Evolutionary conservation across 1,139 yeast genomes (phyloP), one percentile per base, ranked within the genome.

Genomic region (Candida gigantensis): DNA sequence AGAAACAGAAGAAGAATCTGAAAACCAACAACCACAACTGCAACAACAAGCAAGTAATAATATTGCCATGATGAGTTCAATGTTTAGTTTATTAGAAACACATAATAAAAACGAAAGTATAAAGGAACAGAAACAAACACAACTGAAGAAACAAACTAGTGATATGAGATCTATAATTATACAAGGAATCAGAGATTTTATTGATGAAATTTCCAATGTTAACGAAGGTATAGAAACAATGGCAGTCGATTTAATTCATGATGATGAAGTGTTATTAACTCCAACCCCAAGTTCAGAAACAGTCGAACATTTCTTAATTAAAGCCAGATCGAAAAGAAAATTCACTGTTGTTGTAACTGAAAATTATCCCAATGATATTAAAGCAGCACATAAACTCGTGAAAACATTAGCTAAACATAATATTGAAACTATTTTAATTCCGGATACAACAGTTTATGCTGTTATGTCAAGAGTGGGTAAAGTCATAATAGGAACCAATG

Each of bases 381-480:
- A 72, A 30, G 71, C 69, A 24, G 87, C 97, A 1, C 96, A 88
- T 52, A 69, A 65, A 41, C 88, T 92, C 58, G 96, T 94, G 13
- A 79, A 79, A 51, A 78, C 77, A 41, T 73, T 94, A 46, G 84
- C 95, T 2, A 83, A 81, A 41, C 88, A 92, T 40, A 87, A 92
- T 38, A 88, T 94, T 39, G 96, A 89, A 46, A 83, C 97, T 1
- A 85, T 89, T 3, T 76, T 94, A 37, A 86, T 94, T 32, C 97
- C 98, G 0, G 99, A 94, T 56, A 77, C 95, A 3, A 84, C 96
- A 18, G 89, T 84, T 0, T 88, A 84, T 60, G 97, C 98, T 0
- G 86, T 94, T 34, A 94, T 94, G 98, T 85, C 97, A 33, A 72
- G 97, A 46, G 98, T 94, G 3, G 97, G 97, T 32, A 94, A 94